These are phyloP conservation scores for Hypoxylon sp. DNA, from an alignment of 2,329 filamentous ascomycete species.

Conservation along the genomic window DNA sequence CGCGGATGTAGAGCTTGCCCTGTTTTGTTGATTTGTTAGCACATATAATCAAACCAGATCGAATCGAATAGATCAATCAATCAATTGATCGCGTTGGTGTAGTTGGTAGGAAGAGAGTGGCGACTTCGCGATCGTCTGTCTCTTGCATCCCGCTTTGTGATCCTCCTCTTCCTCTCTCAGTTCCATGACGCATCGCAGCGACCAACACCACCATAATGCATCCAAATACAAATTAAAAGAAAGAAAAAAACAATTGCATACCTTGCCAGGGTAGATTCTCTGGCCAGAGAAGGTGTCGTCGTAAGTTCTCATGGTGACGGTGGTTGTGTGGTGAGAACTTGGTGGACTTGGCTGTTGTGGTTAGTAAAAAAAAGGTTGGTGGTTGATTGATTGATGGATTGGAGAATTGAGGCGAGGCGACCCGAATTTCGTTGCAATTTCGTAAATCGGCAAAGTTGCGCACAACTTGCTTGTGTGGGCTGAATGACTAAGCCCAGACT, in stretches of 20 bases:
- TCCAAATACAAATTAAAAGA: constrained; percentile 26
- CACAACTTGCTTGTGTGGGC: constrained; percentile 45
- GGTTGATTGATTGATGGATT: constrained; percentile 34
- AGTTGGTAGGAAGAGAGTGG: too few species aligned
- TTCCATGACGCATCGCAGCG: too few species aligned
- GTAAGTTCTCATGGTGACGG: constrained; percentile 71
- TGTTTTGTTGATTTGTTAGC: constrained; percentile 57
- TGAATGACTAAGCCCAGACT: constrained; percentile 42
- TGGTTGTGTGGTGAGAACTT: constrained; percentile 50
- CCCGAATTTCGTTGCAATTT: constrained; percentile 45
- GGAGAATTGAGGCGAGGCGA: constrained; percentile 36
- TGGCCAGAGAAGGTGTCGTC: constrained; percentile 72
- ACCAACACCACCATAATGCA: too few species aligned
- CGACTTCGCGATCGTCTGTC: too few species aligned
- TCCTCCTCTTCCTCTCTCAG: too few species aligned
- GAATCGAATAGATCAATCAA: too few species aligned
- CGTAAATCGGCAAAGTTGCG: constrained; percentile 45
- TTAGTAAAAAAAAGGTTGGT: constrained; percentile 45
- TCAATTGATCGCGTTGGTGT: too few species aligned
- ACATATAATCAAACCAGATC: too few species aligned
- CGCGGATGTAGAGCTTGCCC: constrained; percentile 99
- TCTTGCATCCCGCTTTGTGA: too few species aligned
- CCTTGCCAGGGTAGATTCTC: constrained; percentile 75
- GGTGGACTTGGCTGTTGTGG: constrained; percentile 47
- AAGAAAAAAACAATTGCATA: constrained; percentile 51